Conservation (phyloP, 208 protist genomes). For the Leishmania braziliensis region DNA sequence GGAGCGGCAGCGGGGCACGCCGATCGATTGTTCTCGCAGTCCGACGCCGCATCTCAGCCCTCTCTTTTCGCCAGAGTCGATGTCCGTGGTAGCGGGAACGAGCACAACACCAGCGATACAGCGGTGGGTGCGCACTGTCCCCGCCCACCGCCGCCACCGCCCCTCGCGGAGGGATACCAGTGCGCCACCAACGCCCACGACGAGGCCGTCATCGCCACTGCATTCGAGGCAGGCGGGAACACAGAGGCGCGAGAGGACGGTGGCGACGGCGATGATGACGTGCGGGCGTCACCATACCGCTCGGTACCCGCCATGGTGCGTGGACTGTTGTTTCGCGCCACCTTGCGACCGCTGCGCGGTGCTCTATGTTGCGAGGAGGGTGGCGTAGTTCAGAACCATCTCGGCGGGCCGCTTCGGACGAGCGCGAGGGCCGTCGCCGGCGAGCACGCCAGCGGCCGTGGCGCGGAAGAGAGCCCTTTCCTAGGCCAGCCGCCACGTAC, state of each 20-base stretch:
- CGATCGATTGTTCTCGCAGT: constrained; percentile 8
- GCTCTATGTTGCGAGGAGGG: constrained; percentile 36
- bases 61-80: neutral
- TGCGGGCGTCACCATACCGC: neutral
- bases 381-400: constrained; percentile 29
- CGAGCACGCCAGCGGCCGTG: neutral
- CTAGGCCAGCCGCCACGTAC: neutral
- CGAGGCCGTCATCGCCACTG: neutral
- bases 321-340: constrained; percentile 29
- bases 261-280: neutral
- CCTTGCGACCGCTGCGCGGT: constrained; percentile 37
- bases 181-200: neutral
- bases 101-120: neutral
- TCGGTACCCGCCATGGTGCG: neutral
- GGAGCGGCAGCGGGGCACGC: neutral
- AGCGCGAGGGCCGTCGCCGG: neutral
- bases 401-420: constrained; percentile 9
- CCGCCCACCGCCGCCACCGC: constrained; percentile 3
- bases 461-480: neutral
- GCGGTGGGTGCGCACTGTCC: neutral
- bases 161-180: neutral
- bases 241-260: neutral
- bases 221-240: neutral
- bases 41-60: neutral
- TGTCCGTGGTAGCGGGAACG: neutral